Percentiles rank a stretch among this genome's conserved stretches.
These are phyloP conservation scores for Fusarium sp. DNA, from an alignment of 2,329 filamentous ascomycete genomes.

Conservation along the genomic window DNA sequence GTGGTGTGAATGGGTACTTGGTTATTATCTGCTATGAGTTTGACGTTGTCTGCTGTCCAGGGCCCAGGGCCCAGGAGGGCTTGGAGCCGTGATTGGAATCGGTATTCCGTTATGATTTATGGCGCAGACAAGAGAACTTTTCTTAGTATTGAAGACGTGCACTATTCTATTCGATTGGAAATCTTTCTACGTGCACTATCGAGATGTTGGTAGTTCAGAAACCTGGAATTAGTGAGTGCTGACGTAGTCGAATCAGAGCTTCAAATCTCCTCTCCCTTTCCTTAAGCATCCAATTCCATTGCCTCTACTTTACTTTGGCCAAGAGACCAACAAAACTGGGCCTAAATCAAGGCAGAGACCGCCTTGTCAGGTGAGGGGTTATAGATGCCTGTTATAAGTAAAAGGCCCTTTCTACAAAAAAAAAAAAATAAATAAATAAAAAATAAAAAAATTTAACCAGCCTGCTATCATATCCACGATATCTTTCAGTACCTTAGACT, in stretches of 20 bases:
- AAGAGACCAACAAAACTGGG: constrained; percentile 28
- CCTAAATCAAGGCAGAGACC: constrained; percentile 25
- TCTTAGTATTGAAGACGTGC: no score
- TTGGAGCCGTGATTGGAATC: neutral
- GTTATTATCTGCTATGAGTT: neutral
- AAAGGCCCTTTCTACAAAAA: neutral
- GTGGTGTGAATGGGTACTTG: neutral
- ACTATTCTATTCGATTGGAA: neutral
- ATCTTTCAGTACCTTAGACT: neutral
- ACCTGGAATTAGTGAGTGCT: constrained; percentile 16
- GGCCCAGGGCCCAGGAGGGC: no score
- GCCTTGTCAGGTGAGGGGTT: constrained; percentile 2
- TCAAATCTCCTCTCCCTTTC: neutral
- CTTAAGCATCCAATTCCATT: neutral
- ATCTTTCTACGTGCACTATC: neutral
- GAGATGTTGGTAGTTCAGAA: neutral
- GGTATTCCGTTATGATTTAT: neutral
- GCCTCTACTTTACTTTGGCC: neutral
- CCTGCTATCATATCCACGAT: neutral
- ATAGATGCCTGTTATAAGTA: neutral
- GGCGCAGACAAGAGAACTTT: neutral
- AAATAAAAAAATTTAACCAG: neutral
- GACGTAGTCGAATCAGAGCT: constrained; percentile 18
- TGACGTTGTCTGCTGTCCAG: no score
- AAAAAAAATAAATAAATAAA: no score